Conservation (phyloP, 1,284 basidiomycete genomes). For the Ustilago trichophora region DNA sequence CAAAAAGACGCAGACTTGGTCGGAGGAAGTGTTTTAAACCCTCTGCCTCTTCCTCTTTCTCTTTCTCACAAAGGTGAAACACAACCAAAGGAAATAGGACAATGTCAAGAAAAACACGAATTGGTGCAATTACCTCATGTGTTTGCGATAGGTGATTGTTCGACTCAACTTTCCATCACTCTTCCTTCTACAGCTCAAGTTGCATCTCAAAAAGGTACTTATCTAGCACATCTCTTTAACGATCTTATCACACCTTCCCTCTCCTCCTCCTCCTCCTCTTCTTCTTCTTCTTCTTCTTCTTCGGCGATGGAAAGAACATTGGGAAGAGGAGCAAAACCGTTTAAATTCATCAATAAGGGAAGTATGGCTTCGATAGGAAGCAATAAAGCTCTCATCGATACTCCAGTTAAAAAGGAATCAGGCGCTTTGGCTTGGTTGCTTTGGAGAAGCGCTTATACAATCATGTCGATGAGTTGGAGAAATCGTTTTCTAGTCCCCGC, state of each 20-base stretch:
- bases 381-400: slow-evolving; percentile 69
- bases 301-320: background rate
- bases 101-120: background rate
- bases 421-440: slow-evolving; percentile 75
- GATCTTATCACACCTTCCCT: too few species aligned
- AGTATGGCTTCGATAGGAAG: slow-evolving; percentile 83
- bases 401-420: slow-evolving; percentile 67
- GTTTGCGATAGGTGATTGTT: slow-evolving; percentile 76
- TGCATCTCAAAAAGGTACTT: slow-evolving; percentile 63
- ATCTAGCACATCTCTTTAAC: too few species aligned
- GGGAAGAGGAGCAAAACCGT: slow-evolving; percentile 58
- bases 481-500: slow-evolving; percentile 71
- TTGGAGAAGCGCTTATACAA: slow-evolving; percentile 82
- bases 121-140: slow-evolving; percentile 32
- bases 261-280: slow-evolving; percentile 29
- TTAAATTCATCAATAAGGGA: slow-evolving; percentile 77
- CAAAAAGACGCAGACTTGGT: background rate
- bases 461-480: slow-evolving; percentile 76
- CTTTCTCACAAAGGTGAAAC: background rate
- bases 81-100: too few species aligned
- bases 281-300: background rate
- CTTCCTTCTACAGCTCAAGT: slow-evolving; percentile 67
- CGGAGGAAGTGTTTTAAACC: slow-evolving; percentile 1
- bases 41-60: too few species aligned
- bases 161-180: slow-evolving; percentile 71